Base-by-base conservation (phyloP, 805 yeast species). In the Zygosaccharomyces bailii region DNA sequence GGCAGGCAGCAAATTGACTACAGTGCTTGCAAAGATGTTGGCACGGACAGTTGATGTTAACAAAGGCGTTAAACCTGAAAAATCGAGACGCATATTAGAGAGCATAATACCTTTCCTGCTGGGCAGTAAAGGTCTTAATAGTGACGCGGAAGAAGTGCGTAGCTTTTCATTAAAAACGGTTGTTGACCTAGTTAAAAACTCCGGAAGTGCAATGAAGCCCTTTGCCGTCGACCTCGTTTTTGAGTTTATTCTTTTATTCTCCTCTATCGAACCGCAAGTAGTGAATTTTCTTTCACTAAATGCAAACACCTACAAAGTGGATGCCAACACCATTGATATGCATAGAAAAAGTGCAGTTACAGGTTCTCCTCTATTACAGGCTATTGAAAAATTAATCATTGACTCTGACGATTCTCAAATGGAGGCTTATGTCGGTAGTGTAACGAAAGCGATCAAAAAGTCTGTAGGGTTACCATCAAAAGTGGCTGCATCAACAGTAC, bases 401-500 rank as follows among this genome's bases (percentile, higher is more conserved):
- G 84, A 79, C 59, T 78, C 73, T 5, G 70, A 66, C 18, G 69
- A 69, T 1, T 64, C 70, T 18, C 69, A 80, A 24, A 20, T 54
- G 11, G 50, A 51, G 67, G 73, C 69, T 1, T 72, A 70, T 9
- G 68, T 86, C 2, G 69, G 67, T 2, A 69, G 67, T 30, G 66
- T 88, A 21, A 74, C 75, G 17, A 57, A 65, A 16, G 76, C 87
- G 1, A 76, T 86, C 6, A 79, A 80, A 48, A 75, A 71, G 44
- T 78, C 95, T 0, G 86, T 90, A 16, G 98, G 98, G 0, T 69
- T 93, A 10, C 97, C 98, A 0, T 87, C 97, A 0, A 88, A 91
- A 57, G 88, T 86, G 0, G 87, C 90, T 18, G 89, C 91, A 0
- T 78, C 95, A 4, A 75, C 80, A 49, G 82, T 89, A 0, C 61